Evolutionary conservation across 352 stramenopile genomes (phyloP).

Genomic region (Thalassiosira hispida): DNA sequence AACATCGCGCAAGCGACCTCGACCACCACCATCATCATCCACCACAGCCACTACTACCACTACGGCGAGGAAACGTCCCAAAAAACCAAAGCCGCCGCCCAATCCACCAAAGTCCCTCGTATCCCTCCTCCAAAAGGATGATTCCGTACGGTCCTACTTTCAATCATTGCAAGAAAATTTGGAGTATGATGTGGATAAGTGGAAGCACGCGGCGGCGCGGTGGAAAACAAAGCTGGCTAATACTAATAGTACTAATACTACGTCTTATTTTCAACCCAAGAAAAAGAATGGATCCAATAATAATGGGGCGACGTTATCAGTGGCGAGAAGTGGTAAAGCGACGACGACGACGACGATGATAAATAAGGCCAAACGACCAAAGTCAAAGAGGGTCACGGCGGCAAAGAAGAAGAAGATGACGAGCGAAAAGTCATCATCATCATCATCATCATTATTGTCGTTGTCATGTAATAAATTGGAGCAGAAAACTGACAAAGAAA

Average conservation of each 20-base stretch:
- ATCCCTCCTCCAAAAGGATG: slow-evolving; percentile 63
- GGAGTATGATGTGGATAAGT: slow-evolving; percentile 76
- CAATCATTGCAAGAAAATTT: slow-evolving; percentile 72
- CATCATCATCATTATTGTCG: too few relatives aligned
- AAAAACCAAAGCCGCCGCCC: slow-evolving; percentile 41
- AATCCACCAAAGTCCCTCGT: slow-evolving; percentile 63
- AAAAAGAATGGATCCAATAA: not conserved
- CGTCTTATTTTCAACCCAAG: too few relatives aligned
- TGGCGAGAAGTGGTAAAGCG: not conserved
- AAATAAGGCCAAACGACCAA: not conserved
- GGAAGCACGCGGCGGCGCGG: slow-evolving; percentile 66
- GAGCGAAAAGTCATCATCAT: too few relatives aligned
- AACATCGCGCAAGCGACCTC: slow-evolving; percentile 6
- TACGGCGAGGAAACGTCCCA: slow-evolving; percentile 4
- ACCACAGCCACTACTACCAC: not conserved
- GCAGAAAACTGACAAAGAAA: not conserved
- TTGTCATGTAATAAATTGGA: not conserved
- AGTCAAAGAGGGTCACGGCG: not conserved
- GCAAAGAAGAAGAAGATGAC: too few relatives aligned
- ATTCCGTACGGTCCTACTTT: slow-evolving; percentile 71
- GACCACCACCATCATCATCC: not conserved
- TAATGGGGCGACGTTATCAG: too few relatives aligned
- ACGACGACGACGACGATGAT: not conserved
- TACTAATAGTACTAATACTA: not conserved
- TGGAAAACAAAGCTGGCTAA: slow-evolving; percentile 66